phyloP scores from a whole-genome alignment of 306 rosid species.

The barrel medic (Medicago truncatula) region MtrunA17r5.0-ANR NC_053048.1:46940001-46940500 shows the following conservation, averaged over 20 bases:
- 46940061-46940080: not conserved
- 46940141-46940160: constrained; percentile 48
- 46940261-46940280: constrained; percentile 58
- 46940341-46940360: too few relatives aligned
- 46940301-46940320: too few relatives aligned
- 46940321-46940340: too few relatives aligned
- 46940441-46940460: too few relatives aligned
- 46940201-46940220: constrained; percentile 90
- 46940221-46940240: constrained; percentile 81
- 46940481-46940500: too few relatives aligned
- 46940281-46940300: not conserved
- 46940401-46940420: too few relatives aligned
- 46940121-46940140: too few relatives aligned
- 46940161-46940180: constrained; percentile 65
- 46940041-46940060: not conserved
- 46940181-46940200: constrained; percentile 85
- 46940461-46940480: too few relatives aligned
- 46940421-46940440: too few relatives aligned
- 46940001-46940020: not conserved
- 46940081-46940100: not conserved
- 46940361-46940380: too few relatives aligned
- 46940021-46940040: too few relatives aligned
- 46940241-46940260: constrained; percentile 69
- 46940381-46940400: too few relatives aligned
- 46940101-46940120: constrained; percentile 7